phyloP scores from a whole-genome alignment of 2,329 filamentous ascomycete genomes.

The Acrocalymma vagum region DNA sequence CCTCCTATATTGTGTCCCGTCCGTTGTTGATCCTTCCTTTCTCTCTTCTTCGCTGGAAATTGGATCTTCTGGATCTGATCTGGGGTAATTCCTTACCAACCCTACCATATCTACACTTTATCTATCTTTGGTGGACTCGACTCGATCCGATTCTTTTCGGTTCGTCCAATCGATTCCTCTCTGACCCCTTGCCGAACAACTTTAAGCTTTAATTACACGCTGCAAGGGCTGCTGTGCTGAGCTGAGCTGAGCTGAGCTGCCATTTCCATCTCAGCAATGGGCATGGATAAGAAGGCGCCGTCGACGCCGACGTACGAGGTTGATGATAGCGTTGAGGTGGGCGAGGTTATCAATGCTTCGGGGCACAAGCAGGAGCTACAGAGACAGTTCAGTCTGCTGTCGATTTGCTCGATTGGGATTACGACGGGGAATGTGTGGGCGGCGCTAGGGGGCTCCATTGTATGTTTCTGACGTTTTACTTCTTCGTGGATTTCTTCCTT shows the following conservation, averaged over 20 bases:
- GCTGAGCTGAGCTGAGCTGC: not conserved
- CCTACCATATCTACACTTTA: too few species aligned
- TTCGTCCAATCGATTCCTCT: too few species aligned
- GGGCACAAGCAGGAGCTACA: conserved; percentile 63
- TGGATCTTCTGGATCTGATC: too few species aligned
- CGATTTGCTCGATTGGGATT: conserved; percentile 57
- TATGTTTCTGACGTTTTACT: conserved; percentile 28
- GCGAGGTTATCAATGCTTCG: conserved; percentile 57
- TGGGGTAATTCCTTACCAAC: too few species aligned
- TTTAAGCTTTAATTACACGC: too few species aligned
- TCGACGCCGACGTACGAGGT: conserved; percentile 21
- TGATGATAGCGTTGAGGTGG: conserved; percentile 30
- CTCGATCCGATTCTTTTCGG: too few species aligned
- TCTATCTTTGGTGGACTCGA: too few species aligned
- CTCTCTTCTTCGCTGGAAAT: too few species aligned
- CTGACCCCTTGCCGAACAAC: too few species aligned
- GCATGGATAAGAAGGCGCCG: conserved; percentile 14
- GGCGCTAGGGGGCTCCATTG: conserved; percentile 58
- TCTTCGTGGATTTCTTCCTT: not conserved
- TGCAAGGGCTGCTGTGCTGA: too few species aligned
- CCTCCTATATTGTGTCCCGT: too few species aligned
- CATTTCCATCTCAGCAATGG: conserved; percentile 1
- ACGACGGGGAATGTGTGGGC: conserved; percentile 55
- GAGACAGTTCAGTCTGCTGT: conserved; percentile 58
- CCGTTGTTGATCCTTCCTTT: too few species aligned